Base-by-base conservation (phyloP, 805 yeast species). In the Tetrapisispora namnaoensis region DNA sequence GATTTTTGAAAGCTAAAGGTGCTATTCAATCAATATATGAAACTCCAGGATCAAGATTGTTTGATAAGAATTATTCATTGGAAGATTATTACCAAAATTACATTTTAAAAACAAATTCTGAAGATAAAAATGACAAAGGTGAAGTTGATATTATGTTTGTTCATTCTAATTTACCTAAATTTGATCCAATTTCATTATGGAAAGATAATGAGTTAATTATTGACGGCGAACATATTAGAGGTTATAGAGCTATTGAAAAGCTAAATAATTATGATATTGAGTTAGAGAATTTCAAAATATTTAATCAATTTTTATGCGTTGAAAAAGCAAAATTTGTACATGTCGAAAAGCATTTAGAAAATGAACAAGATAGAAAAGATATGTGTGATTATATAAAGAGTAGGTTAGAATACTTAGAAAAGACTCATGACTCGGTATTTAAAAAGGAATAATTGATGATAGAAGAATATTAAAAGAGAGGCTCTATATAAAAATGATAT, bases 161-260 rank as follows among this genome's bases (percentile, higher is more conserved):
- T 9, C 73, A 70, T 52, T 70, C 73, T 14, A 68, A 70, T 51
- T 59, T 60, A 47, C 73, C 73, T 16, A 70, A 70, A 53, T 59
- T 69, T 44, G 66, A 70, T 50, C 74, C 73, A 32, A 57, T 58
- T 46, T 50, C 50, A 17, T 51, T 62, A 45, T 61, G 56, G 49
- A 41, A 52, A 24, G 39, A 51, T 2, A 56, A 55, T 11, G 62
- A 57, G 24, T 51, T 62, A 38, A 54, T 55, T 42, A 50, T 47
- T 38, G 49, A 59, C 41, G 62, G 60, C 9, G 47, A 54, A 45
- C 65, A 58, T 44, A 49, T 59, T 43, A 55, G 65, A 45, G 55
- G 59, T 35, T 61, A 52, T 39, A 53, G 56, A 2, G 49, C 52
- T 2, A 48, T 60, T 46, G 20, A 47, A 18, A 57, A 55, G 45